Evolutionary conservation across 2,329 filamentous ascomycete species (phyloP).

Genomic region (Hortaea werneckii): DNA sequence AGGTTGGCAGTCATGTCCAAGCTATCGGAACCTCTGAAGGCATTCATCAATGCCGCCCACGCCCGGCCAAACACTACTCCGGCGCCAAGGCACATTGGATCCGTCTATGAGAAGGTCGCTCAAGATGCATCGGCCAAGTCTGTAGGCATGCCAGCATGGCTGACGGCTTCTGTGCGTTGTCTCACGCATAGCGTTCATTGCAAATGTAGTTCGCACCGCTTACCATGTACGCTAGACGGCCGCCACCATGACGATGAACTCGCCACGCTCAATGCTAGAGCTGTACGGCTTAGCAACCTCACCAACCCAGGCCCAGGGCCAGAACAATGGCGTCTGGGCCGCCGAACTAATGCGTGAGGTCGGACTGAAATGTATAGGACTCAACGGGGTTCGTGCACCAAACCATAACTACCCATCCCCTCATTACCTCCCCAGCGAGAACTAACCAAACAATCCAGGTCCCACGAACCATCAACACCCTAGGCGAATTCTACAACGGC

Average conservation of each 20-base stretch:
- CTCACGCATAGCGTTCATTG: no score
- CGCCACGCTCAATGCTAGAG: constrained; percentile 59
- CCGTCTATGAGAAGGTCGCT: constrained; percentile 55
- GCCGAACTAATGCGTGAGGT: constrained; percentile 68
- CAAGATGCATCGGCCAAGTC: constrained; percentile 51
- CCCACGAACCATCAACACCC: constrained; percentile 72
- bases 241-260: constrained; percentile 78
- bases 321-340: constrained; percentile 35
- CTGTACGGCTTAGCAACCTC: constrained; percentile 44
- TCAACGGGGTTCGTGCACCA: constrained; percentile 57
- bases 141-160: constrained; percentile 55
- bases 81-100: constrained; percentile 52
- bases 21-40: constrained; percentile 60
- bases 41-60: constrained; percentile 60
- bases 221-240: constrained; percentile 61
- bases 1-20: constrained; percentile 54
- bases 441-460: constrained; percentile 39
- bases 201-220: no score
- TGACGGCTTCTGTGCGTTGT: constrained; percentile 51
- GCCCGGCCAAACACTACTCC: constrained; percentile 56
- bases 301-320: constrained; percentile 10
- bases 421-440: not conserved
- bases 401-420: not conserved
- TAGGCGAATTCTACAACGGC: constrained; percentile 57
- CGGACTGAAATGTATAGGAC: constrained; percentile 66